Evolutionary conservation across 805 yeast genomes (phyloP).

Genomic region (Myxozyma geophila): DNA sequence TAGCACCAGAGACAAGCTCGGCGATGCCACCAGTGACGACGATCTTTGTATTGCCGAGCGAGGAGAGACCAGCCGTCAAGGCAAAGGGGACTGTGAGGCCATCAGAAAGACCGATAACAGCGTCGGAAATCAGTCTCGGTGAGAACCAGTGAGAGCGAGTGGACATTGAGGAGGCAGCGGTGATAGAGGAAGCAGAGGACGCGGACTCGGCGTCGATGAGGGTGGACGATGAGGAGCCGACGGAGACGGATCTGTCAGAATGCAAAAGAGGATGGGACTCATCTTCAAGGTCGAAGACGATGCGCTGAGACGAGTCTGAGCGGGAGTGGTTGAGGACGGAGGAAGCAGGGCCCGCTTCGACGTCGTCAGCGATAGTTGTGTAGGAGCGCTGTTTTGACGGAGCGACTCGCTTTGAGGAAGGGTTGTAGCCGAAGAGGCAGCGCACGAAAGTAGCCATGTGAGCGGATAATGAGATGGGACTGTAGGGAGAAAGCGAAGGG

Average conservation of each 20-base stretch:
- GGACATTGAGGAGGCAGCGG: slow-evolving; percentile 3
- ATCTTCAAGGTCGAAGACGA: slow-evolving; percentile 17
- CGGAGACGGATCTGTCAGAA: slow-evolving; percentile 14
- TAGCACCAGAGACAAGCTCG: slow-evolving; percentile 94
- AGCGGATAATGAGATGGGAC: not conserved
- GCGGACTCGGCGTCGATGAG: slow-evolving; percentile 8
- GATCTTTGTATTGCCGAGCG: slow-evolving; percentile 83
- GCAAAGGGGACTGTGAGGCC: slow-evolving; percentile 99
- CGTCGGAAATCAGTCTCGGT: slow-evolving; percentile 92
- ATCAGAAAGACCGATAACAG: slow-evolving; percentile 91
- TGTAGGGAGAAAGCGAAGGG: not conserved
- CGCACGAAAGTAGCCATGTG: slow-evolving; percentile 33
- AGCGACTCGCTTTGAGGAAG: not conserved
- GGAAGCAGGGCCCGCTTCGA: slow-evolving; percentile 12
- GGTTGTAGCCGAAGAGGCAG: slow-evolving; percentile 29
- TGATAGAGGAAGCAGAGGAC: slow-evolving; percentile 20
- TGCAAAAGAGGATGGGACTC: slow-evolving; percentile 29
- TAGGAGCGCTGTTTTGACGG: slow-evolving; percentile 10
- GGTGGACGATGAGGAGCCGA: slow-evolving; percentile 3
- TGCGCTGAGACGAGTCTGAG: not conserved
- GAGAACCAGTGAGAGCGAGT: slow-evolving; percentile 30
- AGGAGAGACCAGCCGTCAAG: slow-evolving; percentile 90
- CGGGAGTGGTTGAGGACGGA: slow-evolving; percentile 9
- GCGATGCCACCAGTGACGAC: slow-evolving; percentile 99
- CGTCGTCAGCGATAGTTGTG: slow-evolving; percentile 19